phyloP scores from a whole-genome alignment of 2,329 filamentous ascomycete genomes.

The Epichloe sylvatica region DNA sequence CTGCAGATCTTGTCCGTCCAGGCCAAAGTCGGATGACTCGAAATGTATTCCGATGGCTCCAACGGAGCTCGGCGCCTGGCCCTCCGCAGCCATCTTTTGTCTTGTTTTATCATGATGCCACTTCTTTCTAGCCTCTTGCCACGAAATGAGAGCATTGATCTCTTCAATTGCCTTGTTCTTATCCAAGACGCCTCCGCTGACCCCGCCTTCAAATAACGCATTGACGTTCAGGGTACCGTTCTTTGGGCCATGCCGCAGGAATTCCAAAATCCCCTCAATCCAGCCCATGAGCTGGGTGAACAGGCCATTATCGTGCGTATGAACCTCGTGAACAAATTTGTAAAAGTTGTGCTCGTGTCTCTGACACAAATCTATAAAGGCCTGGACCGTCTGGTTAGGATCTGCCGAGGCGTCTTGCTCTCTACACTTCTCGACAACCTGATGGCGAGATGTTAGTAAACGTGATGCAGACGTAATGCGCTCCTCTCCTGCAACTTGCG shows the following conservation, averaged over 20 bases:
- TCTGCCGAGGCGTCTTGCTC: slow-evolving; percentile 79
- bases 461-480: too few relatives aligned
- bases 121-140: slow-evolving; percentile 92
- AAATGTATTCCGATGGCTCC: slow-evolving; percentile 47
- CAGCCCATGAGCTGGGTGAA: slow-evolving; percentile 95
- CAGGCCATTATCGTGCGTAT: slow-evolving; percentile 88
- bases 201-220: slow-evolving; percentile 71
- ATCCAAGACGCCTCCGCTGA: slow-evolving; percentile 53
- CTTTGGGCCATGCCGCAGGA: slow-evolving; percentile 71
- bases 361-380: slow-evolving; percentile 92
- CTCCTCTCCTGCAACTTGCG: background rate
- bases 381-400: slow-evolving; percentile 94
- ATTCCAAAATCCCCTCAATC: slow-evolving; percentile 91
- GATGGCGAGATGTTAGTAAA: slow-evolving; percentile 8
- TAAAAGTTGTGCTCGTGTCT: slow-evolving; percentile 90
- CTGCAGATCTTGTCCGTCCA: slow-evolving; percentile 74
- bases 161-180: slow-evolving; percentile 60
- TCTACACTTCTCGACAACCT: slow-evolving; percentile 51
- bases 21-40: slow-evolving; percentile 72
- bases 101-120: slow-evolving; percentile 97
- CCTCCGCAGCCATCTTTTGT: slow-evolving; percentile 94
- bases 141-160: slow-evolving; percentile 74
- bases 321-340: slow-evolving; percentile 97
- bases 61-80: slow-evolving; percentile 32
- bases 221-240: slow-evolving; percentile 90